Base-by-base conservation (phyloP, 139 green algal genomes). In the Micractinium sp. region DNA sequence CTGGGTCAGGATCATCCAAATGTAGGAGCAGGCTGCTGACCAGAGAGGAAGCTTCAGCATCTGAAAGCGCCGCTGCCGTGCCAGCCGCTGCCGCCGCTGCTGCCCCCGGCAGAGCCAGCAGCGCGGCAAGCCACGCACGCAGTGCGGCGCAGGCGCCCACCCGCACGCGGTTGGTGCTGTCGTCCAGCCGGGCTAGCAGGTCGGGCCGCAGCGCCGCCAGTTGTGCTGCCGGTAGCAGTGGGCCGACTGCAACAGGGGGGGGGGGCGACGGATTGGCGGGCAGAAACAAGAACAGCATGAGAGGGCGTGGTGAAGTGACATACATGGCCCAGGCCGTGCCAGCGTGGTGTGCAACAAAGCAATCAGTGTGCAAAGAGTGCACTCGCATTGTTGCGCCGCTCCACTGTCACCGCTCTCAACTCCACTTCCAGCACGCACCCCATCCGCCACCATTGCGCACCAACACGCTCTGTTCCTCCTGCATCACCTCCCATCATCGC, bases 151-250 rank as follows among this genome's bases (percentile, higher is more conserved):
- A 92, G 20, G 88, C 86, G 0, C 79, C 86, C 18, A 90, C 73
- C 3, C 93, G 87, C 18, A 97, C 93, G 41, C 82, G 53, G 89
- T 98, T 97, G 91, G 81, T 96, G 82, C 93, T 95, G 90, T 98
- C 96, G 80, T 98, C 96, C 87, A 98, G 89, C 23, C 96, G 89
- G 88, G 97, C 96, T 25, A 95, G 81, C n/a, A 98, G 92, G 91
- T 97, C 95, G 7, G 92, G 92, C 78, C 97, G 97, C 0, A 97
- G 53, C 25, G 89, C 53, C 15, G 94, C 88, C n/a, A 94, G 87
- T 69, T 93, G 81, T 73, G 95, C 93, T 47, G 95, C 83, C 27
- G 73, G 89, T 41, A 98, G 82, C 20, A 63, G 3, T 0, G 66
- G 35, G 20, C 93, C 93, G 19, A 90, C 90, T 90, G 88, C 87